Evolutionary conservation across 2,329 filamentous ascomycete species (phyloP).

Genomic region (Cordyceps cicadae): DNA sequence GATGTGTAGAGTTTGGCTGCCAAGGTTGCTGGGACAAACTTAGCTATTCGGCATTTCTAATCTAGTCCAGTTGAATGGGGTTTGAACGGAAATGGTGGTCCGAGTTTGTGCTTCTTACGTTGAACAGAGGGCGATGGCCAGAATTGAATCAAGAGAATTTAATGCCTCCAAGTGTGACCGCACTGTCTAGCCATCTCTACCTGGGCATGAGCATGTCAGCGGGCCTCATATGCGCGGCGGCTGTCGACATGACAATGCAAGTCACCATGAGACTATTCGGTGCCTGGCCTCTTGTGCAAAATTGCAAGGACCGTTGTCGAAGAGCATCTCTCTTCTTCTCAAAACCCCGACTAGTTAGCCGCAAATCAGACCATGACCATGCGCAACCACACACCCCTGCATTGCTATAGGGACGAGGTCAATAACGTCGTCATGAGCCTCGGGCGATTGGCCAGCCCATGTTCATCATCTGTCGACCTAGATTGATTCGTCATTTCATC

Average conservation of each 20-base stretch:
- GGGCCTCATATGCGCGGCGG: background rate
- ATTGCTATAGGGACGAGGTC: background rate
- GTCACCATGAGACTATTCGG: background rate
- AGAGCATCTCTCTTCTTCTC: background rate
- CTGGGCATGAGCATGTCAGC: background rate
- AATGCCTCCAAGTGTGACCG: background rate
- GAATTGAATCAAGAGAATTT: background rate
- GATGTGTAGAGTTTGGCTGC: no score
- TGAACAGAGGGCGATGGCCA: no score
- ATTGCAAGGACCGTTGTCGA: background rate
- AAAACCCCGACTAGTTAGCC: background rate
- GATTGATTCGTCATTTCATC: background rate
- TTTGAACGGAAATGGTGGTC: no score
- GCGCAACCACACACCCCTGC: background rate
- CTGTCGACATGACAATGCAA: background rate
- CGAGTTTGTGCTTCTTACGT: no score
- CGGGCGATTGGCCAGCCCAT: background rate
- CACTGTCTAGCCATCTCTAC: background rate
- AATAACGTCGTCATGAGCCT: background rate
- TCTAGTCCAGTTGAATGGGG: no score
- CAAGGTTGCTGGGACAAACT: no score
- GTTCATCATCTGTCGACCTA: background rate
- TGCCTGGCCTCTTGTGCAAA: background rate
- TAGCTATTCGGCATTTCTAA: no score
- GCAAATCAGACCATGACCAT: no score